Percentiles rank a stretch among this genome's conserved stretches.
phyloP scores from a whole-genome alignment of 805 yeast species.

The Metschnikowia cerradonensis region DNA sequence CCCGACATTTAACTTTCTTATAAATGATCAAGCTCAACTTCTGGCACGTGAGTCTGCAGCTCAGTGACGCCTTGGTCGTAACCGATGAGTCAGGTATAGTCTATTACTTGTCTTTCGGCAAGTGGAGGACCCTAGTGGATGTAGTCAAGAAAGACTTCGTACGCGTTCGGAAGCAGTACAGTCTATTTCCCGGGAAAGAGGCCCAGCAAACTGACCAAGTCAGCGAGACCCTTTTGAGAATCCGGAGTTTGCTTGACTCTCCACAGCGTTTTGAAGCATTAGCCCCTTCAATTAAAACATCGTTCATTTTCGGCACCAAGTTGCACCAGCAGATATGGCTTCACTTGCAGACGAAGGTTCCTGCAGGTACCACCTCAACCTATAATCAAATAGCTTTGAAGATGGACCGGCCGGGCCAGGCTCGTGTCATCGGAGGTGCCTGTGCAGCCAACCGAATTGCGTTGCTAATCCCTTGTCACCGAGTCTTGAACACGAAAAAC shows the following conservation, averaged over 20 bases:
- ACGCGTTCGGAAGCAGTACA: neutral
- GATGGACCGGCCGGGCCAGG: constrained; percentile 26
- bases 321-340: constrained; percentile 39
- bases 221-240: neutral
- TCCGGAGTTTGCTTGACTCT: constrained; percentile 6
- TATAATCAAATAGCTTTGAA: constrained; percentile 31
- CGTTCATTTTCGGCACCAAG: constrained; percentile 34
- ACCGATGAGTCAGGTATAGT: constrained; percentile 10
- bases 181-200: constrained; percentile 10
- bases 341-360: constrained; percentile 21
- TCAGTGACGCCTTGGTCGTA: constrained; percentile 13
- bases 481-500: constrained; percentile 30
- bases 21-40: constrained; percentile 7
- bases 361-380: constrained; percentile 26
- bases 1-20: neutral
- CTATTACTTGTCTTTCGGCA: constrained; percentile 14
- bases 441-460: constrained; percentile 39
- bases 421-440: constrained; percentile 40
- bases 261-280: constrained; percentile 7
- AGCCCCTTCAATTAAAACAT: constrained; percentile 19
- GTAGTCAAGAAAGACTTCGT: constrained; percentile 11
- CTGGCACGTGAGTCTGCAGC: constrained; percentile 14
- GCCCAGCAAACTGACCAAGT: neutral
- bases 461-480: constrained; percentile 41
- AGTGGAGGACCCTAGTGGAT: constrained; percentile 14